Evolutionary conservation across 306 rosid species (phyloP), one percentile per base, ranked within the genome.

Genomic region (Cyamopsis tetragonoloba): DNA sequence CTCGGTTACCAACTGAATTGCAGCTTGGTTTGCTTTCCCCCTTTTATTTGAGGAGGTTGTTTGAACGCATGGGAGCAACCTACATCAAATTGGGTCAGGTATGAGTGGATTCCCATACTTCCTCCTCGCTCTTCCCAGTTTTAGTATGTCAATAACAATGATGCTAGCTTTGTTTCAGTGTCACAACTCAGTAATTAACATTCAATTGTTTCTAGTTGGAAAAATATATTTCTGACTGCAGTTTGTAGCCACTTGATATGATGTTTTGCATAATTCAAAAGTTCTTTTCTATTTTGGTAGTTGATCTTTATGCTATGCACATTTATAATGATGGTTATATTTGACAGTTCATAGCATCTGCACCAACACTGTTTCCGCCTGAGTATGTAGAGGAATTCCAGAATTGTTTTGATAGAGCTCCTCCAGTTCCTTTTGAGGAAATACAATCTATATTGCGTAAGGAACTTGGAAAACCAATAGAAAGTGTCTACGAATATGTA

Each of bases 61-160:
- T 93, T 41, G 98, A 93, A 79, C 95, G 97, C 69, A 80, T 93
- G 91, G 98, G 97, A 4, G 97, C 97, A 67, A 89, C 97, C 27
- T 93, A 93, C 80, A 79, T 93, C 79, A 93, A 89, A 73, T 71
- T 93, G 71, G 98, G 98, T 35, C 98, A 93, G 96, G 98, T 93
- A 84, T 56, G 66, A 58, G 13, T 39, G 42, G 59, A 35, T 62
- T 34, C 28, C 66, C 32, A 24, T 7, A 1, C 68, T 51, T 56
- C 34, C 35, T 50, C 51, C 20, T 26, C 22, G 12, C 14, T 42
- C 53, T 17, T 79, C 27, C 44, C 8, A 7, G 31, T 24, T 64
- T 17, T 64, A 19, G 23, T 4, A 34, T n/a, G 68, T 68, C 3
- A 34, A 28, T 48, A 31, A 35, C 4, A 24, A 28, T 35, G 6